Percentiles rank a stretch among this genome's conserved stretches.
phyloP scores from a whole-genome alignment of 108 stramenopile genomes.

The Conticribra weissflogii region DNA sequence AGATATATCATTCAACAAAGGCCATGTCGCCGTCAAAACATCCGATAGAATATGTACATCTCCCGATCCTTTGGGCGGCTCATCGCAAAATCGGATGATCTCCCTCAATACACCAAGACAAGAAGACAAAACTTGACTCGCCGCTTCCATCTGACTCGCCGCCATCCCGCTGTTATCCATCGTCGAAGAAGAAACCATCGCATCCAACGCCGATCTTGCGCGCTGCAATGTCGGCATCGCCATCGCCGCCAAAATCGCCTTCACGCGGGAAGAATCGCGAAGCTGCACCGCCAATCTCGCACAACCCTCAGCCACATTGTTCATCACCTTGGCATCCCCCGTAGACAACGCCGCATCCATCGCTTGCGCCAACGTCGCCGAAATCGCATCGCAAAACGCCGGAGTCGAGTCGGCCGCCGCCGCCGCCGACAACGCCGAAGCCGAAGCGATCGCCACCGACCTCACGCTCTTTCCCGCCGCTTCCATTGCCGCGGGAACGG shows the following conservation, averaged over 20 bases:
- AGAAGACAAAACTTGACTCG: conserved; percentile 43
- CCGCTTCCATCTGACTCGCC: conserved; percentile 31
- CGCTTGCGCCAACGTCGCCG: conserved; percentile 17
- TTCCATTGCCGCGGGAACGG: conserved; percentile 9
- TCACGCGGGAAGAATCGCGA: conserved; percentile 19
- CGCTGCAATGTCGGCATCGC: conserved; percentile 44
- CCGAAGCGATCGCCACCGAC: conserved; percentile 9
- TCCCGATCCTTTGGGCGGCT: conserved; percentile 3
- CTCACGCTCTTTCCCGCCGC: conserved; percentile 28
- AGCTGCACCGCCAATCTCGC: conserved; percentile 48
- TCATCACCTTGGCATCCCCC: conserved; percentile 47
- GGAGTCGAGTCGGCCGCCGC: conserved; percentile 30
- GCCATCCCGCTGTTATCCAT: conserved; percentile 20
- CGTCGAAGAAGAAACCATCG: conserved; percentile 14
- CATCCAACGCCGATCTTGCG: conserved; percentile 31
- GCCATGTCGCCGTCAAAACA: conserved; percentile 45
- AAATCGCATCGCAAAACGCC: conserved; percentile 14
- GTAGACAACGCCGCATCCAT: conserved; percentile 56
- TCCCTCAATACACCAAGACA: conserved; percentile 42
- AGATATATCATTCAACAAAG: conserved; percentile 40
- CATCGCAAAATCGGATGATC: conserved; percentile 56
- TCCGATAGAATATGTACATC: conserved; percentile 29
- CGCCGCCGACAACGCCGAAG: conserved; percentile 11
- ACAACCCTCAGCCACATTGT: conserved; percentile 56
- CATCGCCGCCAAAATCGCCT: conserved; percentile 10